Evolutionary conservation across 129 eudicot species (phyloP).

Genomic region (Oenanthe sinensis): DNA sequence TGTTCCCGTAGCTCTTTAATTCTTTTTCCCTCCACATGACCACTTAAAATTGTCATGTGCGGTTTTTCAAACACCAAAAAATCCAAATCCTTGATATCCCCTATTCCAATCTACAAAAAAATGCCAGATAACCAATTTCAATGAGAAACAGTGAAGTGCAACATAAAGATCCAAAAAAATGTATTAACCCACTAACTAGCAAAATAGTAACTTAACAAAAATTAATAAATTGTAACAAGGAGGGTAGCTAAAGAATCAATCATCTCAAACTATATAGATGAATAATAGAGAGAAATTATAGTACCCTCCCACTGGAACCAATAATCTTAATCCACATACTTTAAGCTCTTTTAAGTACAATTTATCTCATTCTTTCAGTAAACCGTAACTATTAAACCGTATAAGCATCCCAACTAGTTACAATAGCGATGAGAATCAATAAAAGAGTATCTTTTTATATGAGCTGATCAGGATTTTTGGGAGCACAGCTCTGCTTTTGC

Average conservation of each 20-base stretch:
- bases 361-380: neutral
- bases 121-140: conserved; percentile 6
- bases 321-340: neutral
- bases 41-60: conserved; percentile 67
- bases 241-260: neutral
- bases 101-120: conserved; percentile 54
- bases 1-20: conserved; percentile 57
- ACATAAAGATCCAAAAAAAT: neutral
- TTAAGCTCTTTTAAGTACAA: neutral
- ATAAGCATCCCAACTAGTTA: neutral
- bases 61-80: conserved; percentile 91
- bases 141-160: neutral
- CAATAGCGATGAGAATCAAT: neutral
- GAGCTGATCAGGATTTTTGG: neutral
- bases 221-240: neutral
- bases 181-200: neutral
- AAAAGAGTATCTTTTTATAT: neutral
- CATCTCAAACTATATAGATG: neutral
- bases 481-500: neutral
- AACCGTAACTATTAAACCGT: neutral
- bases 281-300: neutral
- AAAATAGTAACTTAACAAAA: neutral
- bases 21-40: conserved; percentile 59
- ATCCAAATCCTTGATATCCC: conserved; percentile 64
- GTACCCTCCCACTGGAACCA: neutral